Evolutionary conservation across 2,329 filamentous ascomycete species (phyloP).

Genomic region (Colletotrichum simmondsii): DNA sequence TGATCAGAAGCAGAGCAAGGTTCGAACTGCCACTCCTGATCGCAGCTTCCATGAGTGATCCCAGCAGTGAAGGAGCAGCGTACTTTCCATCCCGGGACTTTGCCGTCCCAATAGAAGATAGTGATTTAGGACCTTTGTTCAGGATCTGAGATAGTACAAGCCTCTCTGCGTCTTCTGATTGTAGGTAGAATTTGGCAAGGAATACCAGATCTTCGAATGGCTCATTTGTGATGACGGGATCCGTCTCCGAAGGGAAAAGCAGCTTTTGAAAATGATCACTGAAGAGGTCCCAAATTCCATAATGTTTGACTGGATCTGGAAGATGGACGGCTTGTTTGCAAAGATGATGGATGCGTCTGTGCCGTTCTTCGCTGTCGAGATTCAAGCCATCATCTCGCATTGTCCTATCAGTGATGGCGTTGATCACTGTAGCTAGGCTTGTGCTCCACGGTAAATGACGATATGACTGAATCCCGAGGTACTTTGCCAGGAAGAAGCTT

Average conservation of each 20-base stretch:
- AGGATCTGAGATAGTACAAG: not conserved
- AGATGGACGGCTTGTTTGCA: not conserved
- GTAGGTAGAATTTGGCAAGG: not conserved
- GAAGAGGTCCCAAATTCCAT: constrained; percentile 5
- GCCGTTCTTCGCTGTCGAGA: not conserved
- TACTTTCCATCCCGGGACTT: not conserved
- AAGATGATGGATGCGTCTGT: not conserved
- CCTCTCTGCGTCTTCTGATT: not conserved
- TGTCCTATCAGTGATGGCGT: not conserved
- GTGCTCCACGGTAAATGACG: not conserved
- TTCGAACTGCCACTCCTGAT: not conserved
- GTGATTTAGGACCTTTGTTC: not conserved
- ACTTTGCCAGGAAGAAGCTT: not conserved
- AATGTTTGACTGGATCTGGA: not conserved
- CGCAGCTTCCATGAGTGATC: constrained; percentile 18
- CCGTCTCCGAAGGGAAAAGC: not conserved
- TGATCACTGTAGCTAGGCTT: not conserved
- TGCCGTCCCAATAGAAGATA: not conserved
- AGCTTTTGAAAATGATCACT: not conserved
- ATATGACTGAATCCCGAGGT: not conserved
- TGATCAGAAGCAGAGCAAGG: not conserved
- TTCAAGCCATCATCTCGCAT: not conserved
- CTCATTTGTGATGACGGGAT: not conserved
- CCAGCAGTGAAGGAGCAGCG: not conserved
- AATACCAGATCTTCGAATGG: not conserved